Base-by-base conservation (phyloP, 305 asterid genomes). In the Fraxinus floribunda region DNA sequence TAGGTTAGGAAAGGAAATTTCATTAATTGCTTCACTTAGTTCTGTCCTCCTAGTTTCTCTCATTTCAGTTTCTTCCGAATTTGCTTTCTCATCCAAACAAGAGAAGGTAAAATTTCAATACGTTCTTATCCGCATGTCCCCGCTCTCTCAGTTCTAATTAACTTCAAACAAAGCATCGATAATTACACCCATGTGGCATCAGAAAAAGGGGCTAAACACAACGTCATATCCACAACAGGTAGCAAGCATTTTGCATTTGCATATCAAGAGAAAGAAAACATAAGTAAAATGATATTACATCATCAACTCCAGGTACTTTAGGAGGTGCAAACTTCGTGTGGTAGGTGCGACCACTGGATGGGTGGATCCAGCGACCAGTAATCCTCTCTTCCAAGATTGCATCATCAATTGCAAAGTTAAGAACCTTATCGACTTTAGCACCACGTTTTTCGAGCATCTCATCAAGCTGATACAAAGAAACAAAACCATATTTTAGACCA, bases 331-430 rank as follows among this genome's bases (percentile, higher is more conserved):
- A 94, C 71, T 94, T 94, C n/a, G 92, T 83, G 78, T 94, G 98
- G 89, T 92, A 94, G 72, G 92, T 80, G 77, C 97, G 90, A 22
- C 97, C 97, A 84, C 98, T 94, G 44, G 98, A 90, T n/a, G 98
- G 96, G 86, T 94, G 98, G 79, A 94, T 92, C 98, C 98, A 92
- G 26, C 98, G 97, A 44, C 98, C 98, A 78, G 95, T 93, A 81
- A 93, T 93, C 82, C 97, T 88, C 89, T 93, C 97, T 86, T 93
- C 97, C 90, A 93, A 83, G 81, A 93, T 88, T 62, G 94, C 91
- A 89, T 93, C 97, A 80, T 91, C 92, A 83, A 93, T 89, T 3
- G 94, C 97, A 90, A 93, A 92, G 88, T 94, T 94, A 4, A 94
- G 93, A 85, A 94, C 98, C 86, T 95, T 93, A 86, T 95, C 98